phyloP scores from a whole-genome alignment of 164 flowering plant genomes.

The Stephania cephalantha region DNA sequence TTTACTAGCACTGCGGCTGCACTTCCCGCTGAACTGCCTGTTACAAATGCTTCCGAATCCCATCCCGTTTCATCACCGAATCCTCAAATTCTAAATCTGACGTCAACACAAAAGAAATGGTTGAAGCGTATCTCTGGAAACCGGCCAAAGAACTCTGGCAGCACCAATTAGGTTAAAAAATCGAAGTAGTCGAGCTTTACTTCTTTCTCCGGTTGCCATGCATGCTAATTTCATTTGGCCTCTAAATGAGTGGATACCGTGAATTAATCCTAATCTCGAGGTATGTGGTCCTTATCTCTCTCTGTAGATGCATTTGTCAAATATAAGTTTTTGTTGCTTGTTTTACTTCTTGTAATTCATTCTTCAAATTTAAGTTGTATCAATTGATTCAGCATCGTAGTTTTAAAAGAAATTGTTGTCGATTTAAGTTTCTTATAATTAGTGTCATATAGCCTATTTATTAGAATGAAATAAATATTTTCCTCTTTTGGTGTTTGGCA shows the following conservation, averaged over 20 bases:
- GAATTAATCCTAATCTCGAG: neutral
- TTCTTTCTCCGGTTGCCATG: neutral
- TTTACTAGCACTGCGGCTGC: slow-evolving; percentile 86
- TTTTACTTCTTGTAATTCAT: neutral
- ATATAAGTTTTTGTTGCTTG: neutral
- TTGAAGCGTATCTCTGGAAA: slow-evolving; percentile 18
- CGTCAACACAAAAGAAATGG: slow-evolving; percentile 26
- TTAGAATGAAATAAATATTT: too few species aligned
- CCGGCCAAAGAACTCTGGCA: slow-evolving; percentile 10
- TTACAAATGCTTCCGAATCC: slow-evolving; percentile 1
- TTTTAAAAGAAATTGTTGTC: neutral
- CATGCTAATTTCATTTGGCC: neutral
- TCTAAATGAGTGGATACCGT: neutral
- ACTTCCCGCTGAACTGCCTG: slow-evolving; percentile 86
- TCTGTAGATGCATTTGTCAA: neutral
- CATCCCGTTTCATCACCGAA: slow-evolving; percentile 16
- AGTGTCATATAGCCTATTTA: too few species aligned
- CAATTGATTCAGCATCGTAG: neutral
- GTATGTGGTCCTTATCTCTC: neutral
- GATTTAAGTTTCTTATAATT: too few species aligned
- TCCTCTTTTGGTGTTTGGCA: too few species aligned
- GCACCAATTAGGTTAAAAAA: neutral
- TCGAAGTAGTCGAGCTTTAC: neutral
- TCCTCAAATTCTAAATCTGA: slow-evolving; percentile 15
- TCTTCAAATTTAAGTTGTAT: neutral